Evolutionary conservation across 768 basidiomycete species (phyloP).

Genomic region (Trametes sanguinea): DNA sequence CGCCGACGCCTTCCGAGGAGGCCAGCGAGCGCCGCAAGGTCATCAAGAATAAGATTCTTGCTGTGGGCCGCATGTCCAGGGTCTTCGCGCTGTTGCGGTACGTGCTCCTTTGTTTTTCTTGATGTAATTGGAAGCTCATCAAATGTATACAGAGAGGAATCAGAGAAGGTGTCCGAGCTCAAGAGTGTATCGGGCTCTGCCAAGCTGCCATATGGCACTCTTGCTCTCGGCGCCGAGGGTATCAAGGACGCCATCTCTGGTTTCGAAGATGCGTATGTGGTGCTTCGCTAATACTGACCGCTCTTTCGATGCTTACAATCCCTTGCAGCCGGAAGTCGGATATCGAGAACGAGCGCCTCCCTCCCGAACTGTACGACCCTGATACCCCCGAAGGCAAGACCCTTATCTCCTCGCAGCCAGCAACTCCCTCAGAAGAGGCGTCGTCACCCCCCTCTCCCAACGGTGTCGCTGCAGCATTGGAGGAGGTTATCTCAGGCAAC

Average conservation of each 20-base stretch:
- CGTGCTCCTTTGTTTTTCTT: slow-evolving; percentile 30
- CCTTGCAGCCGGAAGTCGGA: slow-evolving; percentile 83
- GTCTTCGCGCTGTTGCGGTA: slow-evolving; percentile 95
- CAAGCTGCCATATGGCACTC: slow-evolving; percentile 78
- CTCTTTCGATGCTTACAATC: background rate
- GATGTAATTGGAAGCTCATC: background rate
- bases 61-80: slow-evolving; percentile 93
- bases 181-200: slow-evolving; percentile 83
- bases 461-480: slow-evolving; percentile 35
- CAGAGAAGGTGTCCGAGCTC: slow-evolving; percentile 95
- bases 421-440: slow-evolving; percentile 53
- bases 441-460: slow-evolving; percentile 33
- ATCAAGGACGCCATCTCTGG: slow-evolving; percentile 93
- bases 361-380: slow-evolving; percentile 90
- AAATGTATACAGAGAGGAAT: slow-evolving; percentile 75
- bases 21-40: slow-evolving; percentile 76
- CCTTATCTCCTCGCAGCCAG: slow-evolving; percentile 51
- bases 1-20: slow-evolving; percentile 44
- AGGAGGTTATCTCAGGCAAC: slow-evolving; percentile 31
- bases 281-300: background rate
- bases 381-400: slow-evolving; percentile 71
- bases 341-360: slow-evolving; percentile 98
- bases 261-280: slow-evolving; percentile 92
- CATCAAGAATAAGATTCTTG: slow-evolving; percentile 99
- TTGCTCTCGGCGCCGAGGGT: slow-evolving; percentile 88